These are phyloP conservation scores for Aspergillus flavus DNA, from an alignment of 2,329 filamentous ascomycete species.

Conservation along the genomic window DNA sequence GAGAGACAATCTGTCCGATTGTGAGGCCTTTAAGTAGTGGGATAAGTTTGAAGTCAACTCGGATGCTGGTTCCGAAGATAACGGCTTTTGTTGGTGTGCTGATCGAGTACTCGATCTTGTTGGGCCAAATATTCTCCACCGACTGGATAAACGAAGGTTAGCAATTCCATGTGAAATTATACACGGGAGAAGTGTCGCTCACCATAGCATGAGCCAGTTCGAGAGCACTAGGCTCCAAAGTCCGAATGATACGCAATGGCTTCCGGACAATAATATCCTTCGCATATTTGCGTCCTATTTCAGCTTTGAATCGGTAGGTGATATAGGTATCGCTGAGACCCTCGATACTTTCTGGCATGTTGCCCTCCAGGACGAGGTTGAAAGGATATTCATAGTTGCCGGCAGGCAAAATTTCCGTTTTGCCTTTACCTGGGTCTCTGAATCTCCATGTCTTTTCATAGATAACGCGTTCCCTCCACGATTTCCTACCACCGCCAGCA, in stretches of 20 bases:
- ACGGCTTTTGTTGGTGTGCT: conserved; percentile 91
- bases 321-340: conserved; percentile 84
- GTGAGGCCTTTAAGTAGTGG: conserved; percentile 86
- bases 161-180: neutral
- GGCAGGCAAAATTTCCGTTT: conserved; percentile 61
- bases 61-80: conserved; percentile 85
- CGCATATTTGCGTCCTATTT: conserved; percentile 84
- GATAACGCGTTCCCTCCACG: conserved; percentile 53
- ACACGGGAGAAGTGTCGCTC: conserved; percentile 16
- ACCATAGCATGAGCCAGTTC: conserved; percentile 85
- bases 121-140: conserved; percentile 96
- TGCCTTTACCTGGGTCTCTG: conserved; percentile 53
- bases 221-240: conserved; percentile 72
- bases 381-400: conserved; percentile 87
- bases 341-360: conserved; percentile 81
- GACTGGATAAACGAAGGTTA: conserved; percentile 48
- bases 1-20: conserved; percentile 79
- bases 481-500: conserved; percentile 39
- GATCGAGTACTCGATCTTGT: conserved; percentile 96
- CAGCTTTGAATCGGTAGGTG: conserved; percentile 88
- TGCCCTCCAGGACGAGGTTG: conserved; percentile 70
- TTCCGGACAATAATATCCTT: conserved; percentile 84
- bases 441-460: conserved; percentile 75
- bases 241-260: conserved; percentile 75
- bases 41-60: conserved; percentile 82